Conservation (phyloP, 2,329 filamentous ascomycete genomes). For the Arthrobotrys entomopaga region DNA sequence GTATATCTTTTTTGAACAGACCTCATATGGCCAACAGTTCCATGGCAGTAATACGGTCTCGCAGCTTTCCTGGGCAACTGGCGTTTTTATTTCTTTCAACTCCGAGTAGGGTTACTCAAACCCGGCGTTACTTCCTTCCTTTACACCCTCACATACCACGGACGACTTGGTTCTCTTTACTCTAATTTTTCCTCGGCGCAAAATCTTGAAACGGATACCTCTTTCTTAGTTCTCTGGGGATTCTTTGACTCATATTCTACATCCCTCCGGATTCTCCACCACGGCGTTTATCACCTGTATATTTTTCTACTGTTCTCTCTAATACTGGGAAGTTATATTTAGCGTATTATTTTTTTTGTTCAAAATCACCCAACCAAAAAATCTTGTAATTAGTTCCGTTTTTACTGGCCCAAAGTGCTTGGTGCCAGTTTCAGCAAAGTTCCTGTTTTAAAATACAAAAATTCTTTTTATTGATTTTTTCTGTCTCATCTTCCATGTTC, state of each 20-base stretch:
- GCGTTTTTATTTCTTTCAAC: constrained; percentile 43
- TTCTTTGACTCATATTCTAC: constrained; percentile 23
- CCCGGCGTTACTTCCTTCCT: constrained; percentile 52
- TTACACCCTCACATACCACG: constrained; percentile 51
- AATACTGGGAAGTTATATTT: constrained; percentile 53
- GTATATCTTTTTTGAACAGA: constrained; percentile 29
- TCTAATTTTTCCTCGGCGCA: constrained; percentile 42
- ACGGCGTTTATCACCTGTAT: constrained; percentile 44
- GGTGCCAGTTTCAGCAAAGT: constrained; percentile 42
- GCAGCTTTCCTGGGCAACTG: constrained; percentile 12
- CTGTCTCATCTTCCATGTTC: constrained; percentile 10
- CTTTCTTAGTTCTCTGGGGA: constrained; percentile 34
- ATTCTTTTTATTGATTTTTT: constrained; percentile 24
- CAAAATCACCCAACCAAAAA: constrained; percentile 30
- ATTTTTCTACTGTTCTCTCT: constrained; percentile 22
- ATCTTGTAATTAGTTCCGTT: constrained; percentile 54
- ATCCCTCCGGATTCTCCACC: constrained; percentile 10
- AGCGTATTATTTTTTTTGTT: constrained; percentile 21
- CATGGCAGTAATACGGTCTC: constrained; percentile 24
- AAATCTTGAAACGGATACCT: constrained; percentile 47
- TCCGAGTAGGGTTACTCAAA: constrained; percentile 50
- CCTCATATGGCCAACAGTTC: constrained; percentile 22
- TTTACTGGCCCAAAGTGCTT: constrained; percentile 55
- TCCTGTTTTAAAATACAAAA: constrained; percentile 54
- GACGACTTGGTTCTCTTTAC: constrained; percentile 33